These are phyloP conservation scores for Rhododendron henanense DNA, from an alignment of 148 eudicot genomes.

Conservation along the genomic window DNA sequence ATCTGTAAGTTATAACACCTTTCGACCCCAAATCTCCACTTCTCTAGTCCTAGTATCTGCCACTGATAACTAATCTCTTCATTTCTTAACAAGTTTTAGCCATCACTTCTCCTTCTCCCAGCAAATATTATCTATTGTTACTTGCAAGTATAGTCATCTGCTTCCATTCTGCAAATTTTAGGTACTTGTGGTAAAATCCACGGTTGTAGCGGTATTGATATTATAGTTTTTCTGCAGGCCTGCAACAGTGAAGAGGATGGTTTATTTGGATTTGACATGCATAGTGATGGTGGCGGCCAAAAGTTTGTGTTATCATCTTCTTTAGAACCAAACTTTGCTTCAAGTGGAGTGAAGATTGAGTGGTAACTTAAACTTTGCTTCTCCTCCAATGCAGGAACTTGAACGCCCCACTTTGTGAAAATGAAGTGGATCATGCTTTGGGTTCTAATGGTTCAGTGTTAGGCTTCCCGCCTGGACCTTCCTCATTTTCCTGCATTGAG, in stretches of 20 bases:
- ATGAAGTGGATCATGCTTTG: conserved; percentile 37
- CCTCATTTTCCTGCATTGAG: conserved; percentile 60
- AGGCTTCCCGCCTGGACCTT: conserved; percentile 50
- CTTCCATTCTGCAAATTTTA: background rate
- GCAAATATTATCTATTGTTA: background rate
- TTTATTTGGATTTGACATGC: conserved; percentile 82
- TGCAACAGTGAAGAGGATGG: conserved; percentile 83
- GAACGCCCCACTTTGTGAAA: conserved; percentile 47
- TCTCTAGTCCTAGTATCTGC: background rate
- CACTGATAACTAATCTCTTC: background rate
- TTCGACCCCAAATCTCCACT: background rate
- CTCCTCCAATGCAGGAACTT: conserved; percentile 53
- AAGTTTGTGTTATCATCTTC: conserved; percentile 38
- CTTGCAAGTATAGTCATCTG: background rate
- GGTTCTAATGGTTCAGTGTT: conserved; percentile 51
- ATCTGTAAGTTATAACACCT: background rate
- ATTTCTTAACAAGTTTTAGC: background rate
- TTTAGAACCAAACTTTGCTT: background rate
- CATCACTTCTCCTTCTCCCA: background rate
- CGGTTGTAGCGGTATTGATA: conserved; percentile 5
- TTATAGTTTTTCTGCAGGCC: conserved; percentile 42
- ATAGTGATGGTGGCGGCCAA: conserved; percentile 87
- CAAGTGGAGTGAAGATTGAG: background rate
- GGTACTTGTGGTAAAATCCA: background rate
- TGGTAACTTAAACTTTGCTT: background rate